Evolutionary conservation across 306 rosid genomes (phyloP).

Genomic region (Trifolium dubium): DNA sequence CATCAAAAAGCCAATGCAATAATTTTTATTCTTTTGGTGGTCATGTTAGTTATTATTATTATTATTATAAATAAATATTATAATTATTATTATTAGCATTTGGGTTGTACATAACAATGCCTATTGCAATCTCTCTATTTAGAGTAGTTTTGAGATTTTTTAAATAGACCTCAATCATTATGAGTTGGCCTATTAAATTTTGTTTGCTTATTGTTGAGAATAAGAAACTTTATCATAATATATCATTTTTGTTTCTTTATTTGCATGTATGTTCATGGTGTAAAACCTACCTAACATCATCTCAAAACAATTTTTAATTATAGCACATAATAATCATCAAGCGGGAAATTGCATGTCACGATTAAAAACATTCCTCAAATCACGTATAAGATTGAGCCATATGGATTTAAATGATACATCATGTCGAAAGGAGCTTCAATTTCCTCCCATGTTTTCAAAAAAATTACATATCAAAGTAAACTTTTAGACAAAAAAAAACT

Average conservation of each 20-base stretch:
- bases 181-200: conserved; percentile 41
- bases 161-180: conserved; percentile 33
- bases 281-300: not conserved
- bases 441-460: not conserved
- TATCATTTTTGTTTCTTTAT: conserved; percentile 22
- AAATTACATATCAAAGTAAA: not conserved
- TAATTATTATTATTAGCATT: conserved; percentile 46
- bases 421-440: not conserved
- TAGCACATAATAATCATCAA: too few relatives aligned
- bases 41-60: conserved; percentile 33
- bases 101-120: conserved; percentile 67
- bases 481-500: not conserved
- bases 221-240: conserved; percentile 28
- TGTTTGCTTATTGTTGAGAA: conserved; percentile 41
- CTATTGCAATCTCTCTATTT: conserved; percentile 42
- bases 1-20: conserved; percentile 58
- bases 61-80: conserved; percentile 15
- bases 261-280: not conserved
- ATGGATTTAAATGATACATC: not conserved
- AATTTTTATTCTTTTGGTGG: conserved; percentile 55
- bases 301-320: too few relatives aligned
- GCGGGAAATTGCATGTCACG: too few relatives aligned
- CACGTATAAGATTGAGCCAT: too few relatives aligned
- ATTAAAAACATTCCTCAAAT: too few relatives aligned
- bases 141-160: conserved; percentile 45